Conservation (phyloP, 257 asterid species). For the Solanum corneliomulleri region DNA sequence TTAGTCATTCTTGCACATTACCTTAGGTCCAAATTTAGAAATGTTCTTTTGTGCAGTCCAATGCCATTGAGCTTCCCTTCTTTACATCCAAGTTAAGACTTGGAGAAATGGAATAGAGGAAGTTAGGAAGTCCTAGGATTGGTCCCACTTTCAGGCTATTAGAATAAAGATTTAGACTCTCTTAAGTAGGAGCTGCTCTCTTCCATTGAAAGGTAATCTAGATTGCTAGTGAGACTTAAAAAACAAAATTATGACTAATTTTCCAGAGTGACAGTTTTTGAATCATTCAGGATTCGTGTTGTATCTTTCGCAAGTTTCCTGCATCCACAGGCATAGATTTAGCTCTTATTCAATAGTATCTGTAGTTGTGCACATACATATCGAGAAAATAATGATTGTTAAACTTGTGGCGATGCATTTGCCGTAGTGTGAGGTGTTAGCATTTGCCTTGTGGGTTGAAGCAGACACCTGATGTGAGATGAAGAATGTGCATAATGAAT, state of each 20-base stretch:
- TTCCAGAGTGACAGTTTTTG: conserved; percentile 11
- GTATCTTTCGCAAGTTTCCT: background rate
- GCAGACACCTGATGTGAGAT: background rate
- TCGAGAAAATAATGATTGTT: background rate
- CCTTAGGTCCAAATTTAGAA: conserved; percentile 7
- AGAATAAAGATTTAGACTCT: conserved; percentile 52
- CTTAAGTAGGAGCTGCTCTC: conserved; percentile 43
- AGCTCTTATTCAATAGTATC: background rate
- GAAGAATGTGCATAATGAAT: background rate
- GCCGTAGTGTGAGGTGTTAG: background rate
- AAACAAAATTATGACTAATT: background rate
- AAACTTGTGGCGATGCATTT: background rate
- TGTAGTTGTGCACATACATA: background rate
- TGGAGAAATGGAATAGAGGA: conserved; percentile 68
- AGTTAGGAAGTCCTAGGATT: conserved; percentile 53
- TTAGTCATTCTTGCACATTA: background rate
- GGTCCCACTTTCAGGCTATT: conserved; percentile 44
- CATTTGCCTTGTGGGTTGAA: background rate
- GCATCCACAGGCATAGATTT: background rate
- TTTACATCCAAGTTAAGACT: conserved; percentile 71
- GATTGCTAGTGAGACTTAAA: conserved; percentile 28
- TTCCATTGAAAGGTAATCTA: conserved; percentile 65
- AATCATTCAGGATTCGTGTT: background rate
- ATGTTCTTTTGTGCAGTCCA: conserved; percentile 58
- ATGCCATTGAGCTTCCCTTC: conserved; percentile 56